These are phyloP conservation scores for Omphalotus olearius DNA, from an alignment of 1,284 basidiomycete genomes.

Conservation along the genomic window DNA sequence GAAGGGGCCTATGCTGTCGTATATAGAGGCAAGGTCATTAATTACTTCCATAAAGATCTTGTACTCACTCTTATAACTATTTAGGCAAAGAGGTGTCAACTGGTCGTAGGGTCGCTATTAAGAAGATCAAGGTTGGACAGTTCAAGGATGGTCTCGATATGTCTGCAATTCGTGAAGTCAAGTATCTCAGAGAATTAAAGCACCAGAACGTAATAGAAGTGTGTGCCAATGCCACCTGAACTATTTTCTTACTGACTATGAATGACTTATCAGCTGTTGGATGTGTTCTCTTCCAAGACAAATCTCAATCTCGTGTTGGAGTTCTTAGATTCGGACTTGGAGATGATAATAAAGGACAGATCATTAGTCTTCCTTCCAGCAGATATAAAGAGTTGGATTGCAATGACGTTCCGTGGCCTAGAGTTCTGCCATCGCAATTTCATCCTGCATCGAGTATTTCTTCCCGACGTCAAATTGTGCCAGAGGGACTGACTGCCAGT, in stretches of 20 bases:
- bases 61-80: neutral
- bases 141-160: conserved; percentile 99
- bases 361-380: conserved; percentile 88
- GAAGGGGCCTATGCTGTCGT: conserved; percentile 99
- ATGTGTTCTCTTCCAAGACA: conserved; percentile 95
- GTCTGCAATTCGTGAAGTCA: conserved; percentile 98
- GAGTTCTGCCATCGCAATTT: conserved; percentile 97
- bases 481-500: neutral
- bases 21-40: conserved; percentile 67
- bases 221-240: neutral
- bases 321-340: conserved; percentile 96
- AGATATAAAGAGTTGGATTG: conserved; percentile 99
- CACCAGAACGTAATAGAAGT: conserved; percentile 97
- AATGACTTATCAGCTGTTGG: conserved; percentile 68
- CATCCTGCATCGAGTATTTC: conserved; percentile 84
- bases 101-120: conserved; percentile 85
- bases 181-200: conserved; percentile 90
- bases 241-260: neutral
- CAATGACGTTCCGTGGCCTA: conserved; percentile 93
- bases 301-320: conserved; percentile 98
- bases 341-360: conserved; percentile 95
- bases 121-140: conserved; percentile 96
- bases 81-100: conserved; percentile 68
- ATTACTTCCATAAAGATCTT: neutral
- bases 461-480: neutral